Conservation (phyloP, 768 basidiomycete genomes). For the Termitomyces sp. region DNA sequence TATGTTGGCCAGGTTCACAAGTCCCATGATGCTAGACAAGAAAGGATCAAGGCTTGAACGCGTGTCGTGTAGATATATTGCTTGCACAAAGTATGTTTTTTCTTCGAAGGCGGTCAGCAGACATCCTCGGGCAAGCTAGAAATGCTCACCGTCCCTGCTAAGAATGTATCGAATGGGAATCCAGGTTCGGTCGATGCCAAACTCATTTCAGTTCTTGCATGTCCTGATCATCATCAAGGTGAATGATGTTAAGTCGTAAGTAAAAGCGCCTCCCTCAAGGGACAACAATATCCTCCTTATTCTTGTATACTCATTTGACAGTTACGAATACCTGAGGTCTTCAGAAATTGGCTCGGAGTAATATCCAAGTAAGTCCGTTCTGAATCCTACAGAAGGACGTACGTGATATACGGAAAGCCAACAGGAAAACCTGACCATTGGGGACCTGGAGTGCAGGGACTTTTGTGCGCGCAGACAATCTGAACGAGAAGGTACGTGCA, state of each 20-base stretch:
- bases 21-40: background rate
- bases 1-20: background rate
- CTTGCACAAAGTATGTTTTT: background rate
- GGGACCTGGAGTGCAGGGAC: no score
- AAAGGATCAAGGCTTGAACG: background rate
- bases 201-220: background rate
- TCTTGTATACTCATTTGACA: background rate
- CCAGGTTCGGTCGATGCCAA: background rate
- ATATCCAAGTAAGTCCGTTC: background rate
- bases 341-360: background rate
- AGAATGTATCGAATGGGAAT: background rate
- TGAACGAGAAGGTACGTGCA: no score
- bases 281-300: background rate
- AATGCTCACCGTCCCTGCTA: background rate
- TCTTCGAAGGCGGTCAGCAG: background rate
- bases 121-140: background rate
- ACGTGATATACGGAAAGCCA: background rate
- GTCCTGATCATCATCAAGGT: background rate
- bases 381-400: background rate
- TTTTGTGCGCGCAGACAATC: no score
- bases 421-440: background rate
- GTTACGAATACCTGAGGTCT: background rate
- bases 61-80: background rate
- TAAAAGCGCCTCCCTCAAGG: background rate
- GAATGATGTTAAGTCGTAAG: background rate